phyloP scores from a whole-genome alignment of 495 filamentous ascomycete genomes.

The Margaritispora aquatica region DNA sequence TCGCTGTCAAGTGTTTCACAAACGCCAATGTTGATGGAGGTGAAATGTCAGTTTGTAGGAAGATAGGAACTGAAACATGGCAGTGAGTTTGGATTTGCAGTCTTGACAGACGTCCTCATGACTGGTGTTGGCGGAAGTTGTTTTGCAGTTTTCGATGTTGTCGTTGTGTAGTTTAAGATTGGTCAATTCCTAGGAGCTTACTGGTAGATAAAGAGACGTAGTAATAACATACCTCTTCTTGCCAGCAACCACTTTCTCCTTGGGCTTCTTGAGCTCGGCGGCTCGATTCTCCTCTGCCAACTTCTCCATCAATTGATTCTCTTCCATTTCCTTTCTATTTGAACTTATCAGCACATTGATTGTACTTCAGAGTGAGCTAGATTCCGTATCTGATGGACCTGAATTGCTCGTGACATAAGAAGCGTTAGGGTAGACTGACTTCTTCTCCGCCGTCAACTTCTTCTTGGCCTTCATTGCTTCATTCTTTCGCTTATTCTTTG shows the following conservation, averaged over 20 bases:
- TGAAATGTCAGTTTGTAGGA: too few species aligned
- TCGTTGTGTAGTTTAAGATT: too few species aligned
- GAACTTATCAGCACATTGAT: background rate
- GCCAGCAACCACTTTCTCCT: background rate
- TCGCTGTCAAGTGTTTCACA: too few species aligned
- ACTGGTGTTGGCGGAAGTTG: too few species aligned
- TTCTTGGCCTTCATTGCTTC: background rate
- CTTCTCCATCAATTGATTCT: background rate
- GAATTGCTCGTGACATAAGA: background rate
- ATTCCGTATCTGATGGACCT: background rate
- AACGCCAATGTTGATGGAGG: too few species aligned
- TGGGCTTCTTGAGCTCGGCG: background rate
- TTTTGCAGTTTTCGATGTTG: too few species aligned
- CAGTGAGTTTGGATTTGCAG: too few species aligned
- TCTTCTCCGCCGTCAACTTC: background rate
- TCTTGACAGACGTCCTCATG: too few species aligned
- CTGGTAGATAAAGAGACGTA: background rate
- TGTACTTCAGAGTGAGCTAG: too few species aligned
- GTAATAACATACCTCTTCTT: background rate
- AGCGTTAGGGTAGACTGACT: background rate
- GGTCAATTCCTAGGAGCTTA: too few species aligned
- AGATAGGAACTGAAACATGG: too few species aligned
- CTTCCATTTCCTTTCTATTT: background rate
- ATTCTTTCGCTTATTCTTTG: background rate
- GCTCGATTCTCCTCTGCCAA: background rate